Base-by-base conservation (phyloP, 306 rosid species). In the Comarum palustre region DNA sequence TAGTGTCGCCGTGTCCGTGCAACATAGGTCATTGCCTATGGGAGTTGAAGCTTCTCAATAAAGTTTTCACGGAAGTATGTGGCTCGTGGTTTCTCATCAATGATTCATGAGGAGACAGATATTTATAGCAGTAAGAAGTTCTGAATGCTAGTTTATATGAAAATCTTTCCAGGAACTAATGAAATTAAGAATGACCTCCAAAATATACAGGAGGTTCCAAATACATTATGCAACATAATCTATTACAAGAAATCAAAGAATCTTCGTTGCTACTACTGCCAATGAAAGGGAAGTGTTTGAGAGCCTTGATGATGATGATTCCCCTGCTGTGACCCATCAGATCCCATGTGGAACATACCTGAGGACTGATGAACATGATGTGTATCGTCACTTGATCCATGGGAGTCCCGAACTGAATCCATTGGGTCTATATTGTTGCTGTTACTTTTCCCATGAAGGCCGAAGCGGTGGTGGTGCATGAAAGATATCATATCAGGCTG, bases 241-340 rank as follows among this genome's bases (percentile, higher is more conserved):
- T 41, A n/a, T n/a, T n/a, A 16, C 38, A 31, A 15, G 52, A 27
- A 71, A 70, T 29, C 19, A 38, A 10, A 9, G 31, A 68, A 15
- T 5, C 20, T 57, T 68, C 25, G 12, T 38, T 6, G 45, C 22
- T 34, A 34, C 82, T 83, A 86, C 42, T 83, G 88, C 99, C 97
- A 95, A 22, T 79, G 92, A 73, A 87, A 95, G 19, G 97, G 96
- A 68, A 86, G 90, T 29, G 84, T 77, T 55, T 83, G 87, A 60
- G 91, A 79, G 71, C 87, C 74, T 54, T 82, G 75, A 55, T 54
- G 66, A 54, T 36, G 66, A 39, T 72, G 75, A 57, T 72, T 87
- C 39, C 81, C 87, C 34, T 75, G 87, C 34, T 75, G 87, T 2
- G 92, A 80, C 20, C 74, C 89, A 82, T 74, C 78, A 74, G 86